Evolutionary conservation across 306 rosid species (phyloP).

Genomic region (Lathyrus oleraceus): DNA sequence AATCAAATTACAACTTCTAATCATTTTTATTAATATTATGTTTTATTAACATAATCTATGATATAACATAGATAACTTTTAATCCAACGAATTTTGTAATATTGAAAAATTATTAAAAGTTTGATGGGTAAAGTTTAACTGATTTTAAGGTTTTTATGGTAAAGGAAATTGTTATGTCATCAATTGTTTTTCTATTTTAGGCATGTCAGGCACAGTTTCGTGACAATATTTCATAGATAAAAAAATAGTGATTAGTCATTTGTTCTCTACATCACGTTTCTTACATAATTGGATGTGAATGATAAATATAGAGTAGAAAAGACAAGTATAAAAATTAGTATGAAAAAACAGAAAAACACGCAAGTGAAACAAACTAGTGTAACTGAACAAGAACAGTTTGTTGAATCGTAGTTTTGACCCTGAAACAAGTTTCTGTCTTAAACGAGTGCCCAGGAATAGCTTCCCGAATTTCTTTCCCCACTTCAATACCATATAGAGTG

Average conservation of each 20-base stretch:
- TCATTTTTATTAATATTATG: too few relatives aligned
- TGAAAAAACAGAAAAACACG: neutral
- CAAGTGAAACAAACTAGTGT: constrained; percentile 23
- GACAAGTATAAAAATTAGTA: neutral
- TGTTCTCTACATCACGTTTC: neutral
- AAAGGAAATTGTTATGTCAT: neutral
- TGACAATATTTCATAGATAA: neutral
- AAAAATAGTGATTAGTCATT: neutral
- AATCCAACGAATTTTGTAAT: too few relatives aligned
- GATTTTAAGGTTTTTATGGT: neutral
- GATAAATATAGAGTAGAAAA: neutral
- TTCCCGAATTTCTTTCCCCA: constrained; percentile 23
- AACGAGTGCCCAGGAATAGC: constrained; percentile 36
- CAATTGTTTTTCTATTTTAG: neutral
- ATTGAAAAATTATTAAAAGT: too few relatives aligned
- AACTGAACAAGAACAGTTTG: constrained; percentile 27
- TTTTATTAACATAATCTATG: too few relatives aligned
- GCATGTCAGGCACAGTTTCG: neutral
- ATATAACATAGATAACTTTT: too few relatives aligned
- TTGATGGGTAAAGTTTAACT: too few relatives aligned
- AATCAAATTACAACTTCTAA: too few relatives aligned
- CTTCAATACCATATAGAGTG: neutral
- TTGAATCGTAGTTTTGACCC: constrained; percentile 40
- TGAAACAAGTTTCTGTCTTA: constrained; percentile 32
- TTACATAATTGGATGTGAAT: neutral